Percentiles rank a stretch among this genome's conserved stretches.
Conservation (phyloP, 2,329 filamentous ascomycete genomes). For the Calonectria henricotiae region DNA sequence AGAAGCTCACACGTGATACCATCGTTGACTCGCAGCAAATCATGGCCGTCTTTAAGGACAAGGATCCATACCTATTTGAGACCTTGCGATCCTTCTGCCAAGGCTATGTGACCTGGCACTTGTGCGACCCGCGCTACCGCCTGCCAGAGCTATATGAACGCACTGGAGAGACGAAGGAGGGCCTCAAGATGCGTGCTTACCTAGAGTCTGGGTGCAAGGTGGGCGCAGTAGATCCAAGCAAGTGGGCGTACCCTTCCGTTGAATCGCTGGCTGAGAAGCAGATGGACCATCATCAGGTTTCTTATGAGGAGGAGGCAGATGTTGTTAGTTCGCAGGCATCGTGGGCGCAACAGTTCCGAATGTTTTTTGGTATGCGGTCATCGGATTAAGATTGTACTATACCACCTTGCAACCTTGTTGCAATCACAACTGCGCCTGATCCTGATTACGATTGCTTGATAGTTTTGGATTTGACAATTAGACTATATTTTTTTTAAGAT, state of each 20-base stretch:
- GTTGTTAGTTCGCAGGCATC: background rate
- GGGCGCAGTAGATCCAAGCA: background rate
- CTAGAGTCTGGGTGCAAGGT: background rate
- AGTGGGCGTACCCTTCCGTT: background rate
- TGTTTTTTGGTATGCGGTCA: too few species aligned
- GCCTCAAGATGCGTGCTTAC: background rate
- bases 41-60: constrained; percentile 1
- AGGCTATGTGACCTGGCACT: constrained; percentile 1
- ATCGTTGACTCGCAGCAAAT: constrained; percentile 9
- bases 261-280: background rate
- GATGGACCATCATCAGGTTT: background rate
- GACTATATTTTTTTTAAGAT: too few species aligned
- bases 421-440: too few species aligned
- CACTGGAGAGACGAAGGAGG: background rate
- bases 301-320: background rate
- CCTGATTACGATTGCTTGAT: too few species aligned
- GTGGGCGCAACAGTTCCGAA: background rate
- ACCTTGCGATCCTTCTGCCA: background rate
- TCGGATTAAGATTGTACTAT: too few species aligned
- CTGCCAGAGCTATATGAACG: background rate
- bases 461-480: too few species aligned
- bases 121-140: constrained; percentile 5
- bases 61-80: constrained; percentile 7
- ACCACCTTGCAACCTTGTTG: too few species aligned
- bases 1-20: background rate